Conservation (phyloP, 495 filamentous ascomycete genomes). For the Neurospora sp. region DNA sequence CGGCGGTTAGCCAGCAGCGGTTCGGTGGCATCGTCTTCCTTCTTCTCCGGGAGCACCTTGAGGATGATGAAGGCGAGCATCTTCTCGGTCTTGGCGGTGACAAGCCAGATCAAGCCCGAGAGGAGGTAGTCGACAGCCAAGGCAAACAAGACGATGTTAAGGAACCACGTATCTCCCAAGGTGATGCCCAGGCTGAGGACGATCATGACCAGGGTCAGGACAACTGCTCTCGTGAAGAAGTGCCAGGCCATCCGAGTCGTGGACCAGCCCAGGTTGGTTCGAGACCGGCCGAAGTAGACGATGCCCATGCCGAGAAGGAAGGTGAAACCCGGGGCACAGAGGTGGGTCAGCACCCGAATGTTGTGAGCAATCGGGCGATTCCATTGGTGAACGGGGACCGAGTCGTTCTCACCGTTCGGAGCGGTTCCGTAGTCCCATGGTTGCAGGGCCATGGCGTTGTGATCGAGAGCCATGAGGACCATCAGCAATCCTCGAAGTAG, state of each 20-base stretch:
- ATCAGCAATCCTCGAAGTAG: constrained; percentile 25
- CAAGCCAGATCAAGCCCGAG: constrained; percentile 21
- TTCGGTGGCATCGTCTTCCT: constrained; percentile 10
- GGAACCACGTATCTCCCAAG: constrained; percentile 18
- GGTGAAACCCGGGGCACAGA: constrained; percentile 28
- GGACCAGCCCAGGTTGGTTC: constrained; percentile 19
- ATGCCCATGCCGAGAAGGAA: constrained; percentile 30
- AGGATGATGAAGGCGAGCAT: constrained; percentile 11
- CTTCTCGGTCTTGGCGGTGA: constrained; percentile 13
- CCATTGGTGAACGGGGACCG: constrained; percentile 16
- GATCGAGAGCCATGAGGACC: constrained; percentile 25
- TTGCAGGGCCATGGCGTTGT: constrained; percentile 17
- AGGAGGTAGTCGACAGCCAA: constrained; percentile 26
- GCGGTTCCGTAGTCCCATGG: constrained; percentile 24
- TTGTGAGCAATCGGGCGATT: constrained; percentile 16
- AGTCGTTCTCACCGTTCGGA: constrained; percentile 16
- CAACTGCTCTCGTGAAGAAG: constrained; percentile 16
- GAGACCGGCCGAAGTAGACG: constrained; percentile 23
- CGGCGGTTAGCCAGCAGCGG: constrained; percentile 10
- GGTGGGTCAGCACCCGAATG: constrained; percentile 22
- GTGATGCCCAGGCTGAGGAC: constrained; percentile 9
- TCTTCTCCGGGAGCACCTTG: constrained; percentile 8
- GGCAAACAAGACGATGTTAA: constrained; percentile 25
- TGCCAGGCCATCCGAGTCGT: constrained; percentile 16
- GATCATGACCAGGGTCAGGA: constrained; percentile 14